Conservation (phyloP, 441 rosid genomes). For the Pelargonium myrrhifolium region DNA sequence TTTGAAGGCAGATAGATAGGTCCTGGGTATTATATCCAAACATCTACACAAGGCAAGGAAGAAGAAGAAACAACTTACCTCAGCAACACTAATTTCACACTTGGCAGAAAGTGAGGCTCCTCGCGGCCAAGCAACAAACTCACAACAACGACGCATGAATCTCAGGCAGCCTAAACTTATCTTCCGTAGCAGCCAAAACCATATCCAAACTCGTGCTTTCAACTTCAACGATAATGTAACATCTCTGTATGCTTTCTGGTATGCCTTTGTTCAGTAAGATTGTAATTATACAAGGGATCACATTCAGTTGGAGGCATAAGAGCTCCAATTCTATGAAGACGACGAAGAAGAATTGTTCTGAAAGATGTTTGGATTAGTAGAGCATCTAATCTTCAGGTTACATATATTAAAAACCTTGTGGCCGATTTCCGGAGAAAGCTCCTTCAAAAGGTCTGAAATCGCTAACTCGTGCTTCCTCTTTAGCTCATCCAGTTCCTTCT, state of each 20-base stretch:
- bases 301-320: not conserved
- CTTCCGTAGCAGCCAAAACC: too few species aligned
- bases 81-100: too few species aligned
- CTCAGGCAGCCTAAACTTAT: too few species aligned
- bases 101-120: too few species aligned
- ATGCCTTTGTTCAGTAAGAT: not conserved
- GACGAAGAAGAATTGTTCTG: not conserved
- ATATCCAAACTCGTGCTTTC: not conserved
- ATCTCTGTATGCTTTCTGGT: conserved; percentile 5
- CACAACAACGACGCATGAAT: too few species aligned
- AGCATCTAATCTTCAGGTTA: conserved; percentile 27
- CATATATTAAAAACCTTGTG: conserved; percentile 38
- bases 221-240: not conserved
- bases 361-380: conserved; percentile 3
- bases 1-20: too few species aligned
- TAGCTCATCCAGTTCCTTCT: conserved; percentile 56
- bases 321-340: conserved; percentile 4
- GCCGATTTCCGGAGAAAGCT: conserved; percentile 43
- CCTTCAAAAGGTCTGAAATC: conserved; percentile 45
- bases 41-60: too few species aligned
- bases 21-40: too few species aligned
- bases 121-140: too few species aligned
- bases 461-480: conserved; percentile 47
- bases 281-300: too few species aligned
- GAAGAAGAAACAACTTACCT: too few species aligned